Evolutionary conservation across 495 filamentous ascomycete genomes (phyloP).

Genomic region (Bombardia bombarda): DNA sequence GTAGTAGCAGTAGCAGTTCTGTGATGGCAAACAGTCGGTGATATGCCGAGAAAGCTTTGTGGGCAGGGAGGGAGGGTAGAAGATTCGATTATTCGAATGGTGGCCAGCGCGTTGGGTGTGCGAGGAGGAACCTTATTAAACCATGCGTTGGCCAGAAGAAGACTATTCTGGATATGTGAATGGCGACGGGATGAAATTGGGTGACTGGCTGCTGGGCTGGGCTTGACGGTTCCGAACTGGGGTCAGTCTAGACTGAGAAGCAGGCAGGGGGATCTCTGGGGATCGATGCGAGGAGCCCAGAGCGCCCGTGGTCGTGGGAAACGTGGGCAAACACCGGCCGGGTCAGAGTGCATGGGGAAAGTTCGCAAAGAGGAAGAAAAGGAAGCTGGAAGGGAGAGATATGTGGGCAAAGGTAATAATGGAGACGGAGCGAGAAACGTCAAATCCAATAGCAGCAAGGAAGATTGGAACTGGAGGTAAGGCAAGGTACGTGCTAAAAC

Average conservation of each 20-base stretch:
- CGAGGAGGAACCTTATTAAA: no score
- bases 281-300: not conserved
- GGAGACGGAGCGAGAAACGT: constrained; percentile 25
- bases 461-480: constrained; percentile 9
- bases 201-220: not conserved
- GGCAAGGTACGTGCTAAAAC: constrained; percentile 16
- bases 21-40: constrained; percentile 1
- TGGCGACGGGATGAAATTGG: not conserved
- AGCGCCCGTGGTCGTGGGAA: constrained; percentile 2
- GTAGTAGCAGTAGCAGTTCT: no score
- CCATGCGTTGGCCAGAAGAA: constrained; percentile 3
- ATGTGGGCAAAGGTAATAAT: constrained; percentile 31
- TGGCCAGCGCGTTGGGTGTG: constrained; percentile 5
- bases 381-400: constrained; percentile 22
- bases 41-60: no score
- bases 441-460: constrained; percentile 13
- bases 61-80: constrained; percentile 2
- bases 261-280: not conserved
- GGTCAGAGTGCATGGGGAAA: constrained; percentile 14
- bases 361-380: constrained; percentile 18
- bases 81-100: constrained; percentile 3
- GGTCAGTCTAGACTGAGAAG: not conserved
- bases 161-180: constrained; percentile 8
- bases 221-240: not conserved
- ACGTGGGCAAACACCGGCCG: constrained; percentile 10